Percentiles rank a stretch among this genome's conserved stretches.
These are phyloP conservation scores for Alternaria alternata DNA, from an alignment of 2,329 filamentous ascomycete genomes.

Conservation along the genomic window DNA sequence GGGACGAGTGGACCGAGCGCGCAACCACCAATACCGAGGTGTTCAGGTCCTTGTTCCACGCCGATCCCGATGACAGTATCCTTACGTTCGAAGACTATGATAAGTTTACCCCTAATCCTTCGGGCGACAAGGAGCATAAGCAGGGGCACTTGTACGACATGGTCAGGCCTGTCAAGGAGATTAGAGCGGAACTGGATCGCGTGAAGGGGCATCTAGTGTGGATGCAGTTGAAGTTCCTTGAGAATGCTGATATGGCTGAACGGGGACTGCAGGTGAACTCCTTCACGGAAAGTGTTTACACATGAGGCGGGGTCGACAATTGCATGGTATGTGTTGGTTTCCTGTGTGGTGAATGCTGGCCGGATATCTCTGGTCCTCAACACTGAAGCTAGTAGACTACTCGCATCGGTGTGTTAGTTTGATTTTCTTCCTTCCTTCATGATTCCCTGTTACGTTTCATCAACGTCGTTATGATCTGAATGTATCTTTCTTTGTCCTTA, in stretches of 20 bases:
- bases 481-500: background rate
- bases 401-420: background rate
- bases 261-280: slow-evolving; percentile 84
- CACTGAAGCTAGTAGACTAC: background rate
- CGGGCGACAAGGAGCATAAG: slow-evolving; percentile 69
- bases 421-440: background rate
- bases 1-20: slow-evolving; percentile 71
- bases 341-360: background rate
- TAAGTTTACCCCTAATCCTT: slow-evolving; percentile 65
- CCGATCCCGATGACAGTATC: slow-evolving; percentile 88
- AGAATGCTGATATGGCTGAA: slow-evolving; percentile 88
- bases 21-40: slow-evolving; percentile 76
- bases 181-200: slow-evolving; percentile 77
- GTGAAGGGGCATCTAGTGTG: slow-evolving; percentile 91
- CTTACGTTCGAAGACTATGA: slow-evolving; percentile 92
- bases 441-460: background rate
- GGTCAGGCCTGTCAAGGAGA: slow-evolving; percentile 69
- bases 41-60: slow-evolving; percentile 83
- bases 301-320: slow-evolving; percentile 42
- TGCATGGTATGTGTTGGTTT: background rate
- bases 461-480: background rate
- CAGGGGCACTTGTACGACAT: slow-evolving; percentile 87
- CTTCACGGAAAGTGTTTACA: slow-evolving; percentile 87
- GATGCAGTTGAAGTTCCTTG: slow-evolving; percentile 91
- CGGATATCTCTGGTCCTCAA: background rate